A percentile compares a stretch with the other conserved stretches of the same genome.
phyloP scores from a whole-genome alignment of 192 early-diverging fungal species.

The Pecoramyces ruminantium region DNA sequence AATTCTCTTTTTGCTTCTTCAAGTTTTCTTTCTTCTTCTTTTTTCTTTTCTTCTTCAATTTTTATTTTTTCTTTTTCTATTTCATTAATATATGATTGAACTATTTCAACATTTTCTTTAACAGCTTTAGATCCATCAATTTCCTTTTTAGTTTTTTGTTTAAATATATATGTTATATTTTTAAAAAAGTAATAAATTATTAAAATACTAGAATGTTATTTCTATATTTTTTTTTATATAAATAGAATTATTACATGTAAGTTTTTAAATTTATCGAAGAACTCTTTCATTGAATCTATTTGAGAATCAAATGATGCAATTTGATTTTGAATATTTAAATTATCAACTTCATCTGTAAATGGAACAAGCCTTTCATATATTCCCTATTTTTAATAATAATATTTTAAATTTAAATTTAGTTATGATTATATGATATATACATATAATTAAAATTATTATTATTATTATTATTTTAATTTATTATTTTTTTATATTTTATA shows the following conservation, averaged over 20 bases:
- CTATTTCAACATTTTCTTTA: not conserved
- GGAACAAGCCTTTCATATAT: conserved; percentile 18
- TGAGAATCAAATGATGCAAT: conserved; percentile 33
- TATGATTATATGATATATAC: too few relatives aligned
- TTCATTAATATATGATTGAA: not conserved
- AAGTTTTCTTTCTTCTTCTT: conserved; percentile 2
- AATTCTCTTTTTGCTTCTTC: conserved; percentile 8
- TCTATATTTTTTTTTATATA: not conserved
- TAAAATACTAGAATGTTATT: not conserved
- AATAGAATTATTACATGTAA: conserved; percentile 8
- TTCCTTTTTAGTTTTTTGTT: not conserved
- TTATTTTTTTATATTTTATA: too few relatives aligned
- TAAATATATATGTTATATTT: too few relatives aligned
- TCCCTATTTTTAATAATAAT: too few relatives aligned
- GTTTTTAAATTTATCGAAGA: conserved; percentile 27
- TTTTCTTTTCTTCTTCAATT: not conserved
- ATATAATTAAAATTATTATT: too few relatives aligned
- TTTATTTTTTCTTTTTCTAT: not conserved
- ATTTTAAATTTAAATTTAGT: too few relatives aligned
- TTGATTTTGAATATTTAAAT: conserved; percentile 23
- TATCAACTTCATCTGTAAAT: conserved; percentile 14
- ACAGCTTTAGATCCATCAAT: not conserved
- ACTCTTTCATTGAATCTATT: conserved; percentile 30
- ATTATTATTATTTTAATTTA: too few relatives aligned
- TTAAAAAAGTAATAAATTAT: too few relatives aligned